Conservation (phyloP, 163 green algal species). For the Scenedesmus sp. region DNA sequence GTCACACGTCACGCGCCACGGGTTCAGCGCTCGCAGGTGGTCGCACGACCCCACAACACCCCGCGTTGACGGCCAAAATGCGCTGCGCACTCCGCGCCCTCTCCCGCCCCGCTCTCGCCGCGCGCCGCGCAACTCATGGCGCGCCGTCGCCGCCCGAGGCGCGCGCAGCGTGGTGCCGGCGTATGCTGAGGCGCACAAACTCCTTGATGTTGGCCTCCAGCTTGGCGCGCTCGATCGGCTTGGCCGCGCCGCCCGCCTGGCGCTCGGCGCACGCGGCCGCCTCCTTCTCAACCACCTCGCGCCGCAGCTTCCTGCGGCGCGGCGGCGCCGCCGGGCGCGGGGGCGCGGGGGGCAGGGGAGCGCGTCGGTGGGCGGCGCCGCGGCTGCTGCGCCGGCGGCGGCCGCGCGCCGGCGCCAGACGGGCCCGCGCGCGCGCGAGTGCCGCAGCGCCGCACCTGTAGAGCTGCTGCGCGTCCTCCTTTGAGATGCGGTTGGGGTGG, state of each 20-base stretch:
- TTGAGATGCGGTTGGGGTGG: conserved; percentile 60
- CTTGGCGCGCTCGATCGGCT: conserved; percentile 78
- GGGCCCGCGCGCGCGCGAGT: no score
- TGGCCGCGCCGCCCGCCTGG: conserved; percentile 48
- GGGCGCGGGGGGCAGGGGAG: background rate
- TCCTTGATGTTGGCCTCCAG: conserved; percentile 79
- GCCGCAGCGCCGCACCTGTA: conserved; percentile 31
- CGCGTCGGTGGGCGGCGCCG: no score
- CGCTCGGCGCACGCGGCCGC: conserved; percentile 65
- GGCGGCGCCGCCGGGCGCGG: no score
- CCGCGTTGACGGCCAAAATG: background rate
- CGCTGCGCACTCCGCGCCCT: background rate
- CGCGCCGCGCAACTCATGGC: background rate
- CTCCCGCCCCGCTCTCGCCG: background rate
- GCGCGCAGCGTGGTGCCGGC: conserved; percentile 42
- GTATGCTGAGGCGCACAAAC: conserved; percentile 67
- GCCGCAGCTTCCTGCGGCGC: conserved; percentile 52
- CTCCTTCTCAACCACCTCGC: conserved; percentile 72
- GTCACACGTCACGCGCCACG: no score
- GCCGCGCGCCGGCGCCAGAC: no score
- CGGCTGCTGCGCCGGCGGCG: no score
- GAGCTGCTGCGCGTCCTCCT: conserved; percentile 49
- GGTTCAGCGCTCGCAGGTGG: no score
- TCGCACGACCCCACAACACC: no score
- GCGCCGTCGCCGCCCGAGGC: background rate